Evolutionary conservation across 2,329 filamentous ascomycete species (phyloP).

Genomic region (Aspergillus ochraceus): DNA sequence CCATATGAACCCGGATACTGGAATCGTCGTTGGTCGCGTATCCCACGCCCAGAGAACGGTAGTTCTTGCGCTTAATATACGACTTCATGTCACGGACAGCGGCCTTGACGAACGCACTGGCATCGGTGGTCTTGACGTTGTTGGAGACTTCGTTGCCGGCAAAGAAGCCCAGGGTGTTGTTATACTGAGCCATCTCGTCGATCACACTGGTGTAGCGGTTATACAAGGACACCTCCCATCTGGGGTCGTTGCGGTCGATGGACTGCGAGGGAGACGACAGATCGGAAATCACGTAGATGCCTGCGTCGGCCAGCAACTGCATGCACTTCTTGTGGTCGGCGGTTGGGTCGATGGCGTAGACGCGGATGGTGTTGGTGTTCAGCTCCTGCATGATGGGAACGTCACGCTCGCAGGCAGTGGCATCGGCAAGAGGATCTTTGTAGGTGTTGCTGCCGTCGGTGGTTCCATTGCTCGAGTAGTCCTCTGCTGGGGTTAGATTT

Average conservation of each 20-base stretch:
- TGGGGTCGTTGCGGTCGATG: conserved; percentile 77
- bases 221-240: conserved; percentile 77
- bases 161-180: conserved; percentile 93
- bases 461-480: conserved; percentile 57
- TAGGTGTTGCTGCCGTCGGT: conserved; percentile 54
- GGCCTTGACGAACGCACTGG: conserved; percentile 93
- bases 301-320: conserved; percentile 72
- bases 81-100: conserved; percentile 92
- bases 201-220: conserved; percentile 78
- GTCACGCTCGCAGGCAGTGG: conserved; percentile 72
- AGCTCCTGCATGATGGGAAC: conserved; percentile 76
- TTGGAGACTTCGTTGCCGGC: conserved; percentile 97
- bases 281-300: conserved; percentile 94
- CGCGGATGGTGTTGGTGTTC: conserved; percentile 86
- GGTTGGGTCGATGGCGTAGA: conserved; percentile 83
- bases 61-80: conserved; percentile 77
- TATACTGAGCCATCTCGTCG: conserved; percentile 75
- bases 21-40: conserved; percentile 94
- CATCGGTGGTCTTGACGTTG: conserved; percentile 77
- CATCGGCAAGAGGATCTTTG: conserved; percentile 77
- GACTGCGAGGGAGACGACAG: conserved; percentile 76
- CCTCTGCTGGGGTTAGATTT: conserved; percentile 46
- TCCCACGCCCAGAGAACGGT: conserved; percentile 79
- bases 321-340: conserved; percentile 80
- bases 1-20: conserved; percentile 75